A percentile compares a stretch with the other conserved stretches of the same genome.
phyloP scores from a whole-genome alignment of 163 green algal genomes.

The Coccomyxa subellipsoidea region DNA sequence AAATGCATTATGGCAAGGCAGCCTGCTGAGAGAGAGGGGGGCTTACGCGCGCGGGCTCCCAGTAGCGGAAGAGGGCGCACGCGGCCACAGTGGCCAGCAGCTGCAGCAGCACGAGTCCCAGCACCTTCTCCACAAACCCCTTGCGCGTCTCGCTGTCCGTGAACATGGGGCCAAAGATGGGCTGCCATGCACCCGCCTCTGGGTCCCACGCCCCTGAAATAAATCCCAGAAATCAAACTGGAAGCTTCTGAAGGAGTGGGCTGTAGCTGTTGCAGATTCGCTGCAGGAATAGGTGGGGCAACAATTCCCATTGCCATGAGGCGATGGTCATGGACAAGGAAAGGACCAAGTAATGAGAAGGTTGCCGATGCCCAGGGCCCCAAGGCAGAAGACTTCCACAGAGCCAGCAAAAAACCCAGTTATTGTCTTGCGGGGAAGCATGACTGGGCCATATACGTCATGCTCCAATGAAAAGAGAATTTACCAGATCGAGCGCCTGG shows the following conservation, averaged over 20 bases:
- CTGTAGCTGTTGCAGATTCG: not conserved
- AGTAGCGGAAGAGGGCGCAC: constrained; percentile 6
- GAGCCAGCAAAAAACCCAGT: too few relatives aligned
- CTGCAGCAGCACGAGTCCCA: constrained; percentile 11
- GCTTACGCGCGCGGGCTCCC: not conserved
- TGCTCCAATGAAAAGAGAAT: not conserved
- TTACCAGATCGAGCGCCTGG: not conserved
- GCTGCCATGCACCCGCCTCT: not conserved
- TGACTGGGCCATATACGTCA: not conserved
- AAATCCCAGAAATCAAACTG: not conserved
- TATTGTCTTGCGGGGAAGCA: too few relatives aligned
- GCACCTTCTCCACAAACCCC: constrained; percentile 17
- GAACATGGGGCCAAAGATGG: not conserved
- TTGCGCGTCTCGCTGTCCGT: not conserved
- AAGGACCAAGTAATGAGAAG: too few relatives aligned
- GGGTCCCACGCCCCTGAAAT: not conserved
- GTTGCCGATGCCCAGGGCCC: too few relatives aligned
- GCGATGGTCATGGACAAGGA: not conserved
- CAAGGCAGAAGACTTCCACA: too few relatives aligned
- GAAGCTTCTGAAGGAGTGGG: not conserved
- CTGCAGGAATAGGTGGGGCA: not conserved
- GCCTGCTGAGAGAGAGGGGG: not conserved
- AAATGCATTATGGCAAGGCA: not conserved
- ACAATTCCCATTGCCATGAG: not conserved
- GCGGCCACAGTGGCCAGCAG: constrained; percentile 7